Evolutionary conservation across 1,284 basidiomycete species (phyloP).

Genomic region (Porogramme epimiltina): DNA sequence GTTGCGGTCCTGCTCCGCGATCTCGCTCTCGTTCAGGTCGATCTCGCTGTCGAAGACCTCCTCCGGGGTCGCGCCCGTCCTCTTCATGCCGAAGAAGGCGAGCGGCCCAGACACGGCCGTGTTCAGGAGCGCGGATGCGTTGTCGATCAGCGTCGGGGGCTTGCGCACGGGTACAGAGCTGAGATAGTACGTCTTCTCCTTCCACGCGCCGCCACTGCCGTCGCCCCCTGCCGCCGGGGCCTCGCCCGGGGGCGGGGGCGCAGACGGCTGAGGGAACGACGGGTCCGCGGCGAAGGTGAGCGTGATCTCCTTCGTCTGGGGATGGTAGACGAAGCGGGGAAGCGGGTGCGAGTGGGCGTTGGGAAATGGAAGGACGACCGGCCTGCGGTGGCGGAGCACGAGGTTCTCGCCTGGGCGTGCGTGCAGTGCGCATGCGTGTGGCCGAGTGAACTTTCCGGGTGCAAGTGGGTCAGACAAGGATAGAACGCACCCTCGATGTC

Average conservation of each 20-base stretch:
- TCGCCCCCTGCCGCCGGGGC: no score
- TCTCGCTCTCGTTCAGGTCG: constrained; percentile 73
- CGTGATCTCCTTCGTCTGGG: constrained; percentile 56
- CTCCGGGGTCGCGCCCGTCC: constrained; percentile 53
- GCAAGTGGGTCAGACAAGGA: not conserved
- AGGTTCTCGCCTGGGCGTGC: constrained; percentile 55
- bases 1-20: constrained; percentile 72
- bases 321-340: constrained; percentile 65
- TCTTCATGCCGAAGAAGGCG: constrained; percentile 47
- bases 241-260: not conserved
- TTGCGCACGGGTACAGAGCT: constrained; percentile 64
- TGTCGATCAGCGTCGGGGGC: constrained; percentile 67
- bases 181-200: constrained; percentile 59
- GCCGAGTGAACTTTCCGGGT: not conserved
- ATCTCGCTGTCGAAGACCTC: constrained; percentile 66
- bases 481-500: constrained; percentile 64
- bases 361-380: constrained; percentile 71
- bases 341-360: constrained; percentile 75
- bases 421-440: not conserved
- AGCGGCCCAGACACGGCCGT: constrained; percentile 53
- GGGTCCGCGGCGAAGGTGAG: constrained; percentile 66
- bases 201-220: constrained; percentile 49
- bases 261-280: constrained; percentile 36
- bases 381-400: constrained; percentile 74
- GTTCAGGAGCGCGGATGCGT: constrained; percentile 64